Conservation (phyloP, 2,329 filamentous ascomycete species). For the Penicillium sp. region DNA sequence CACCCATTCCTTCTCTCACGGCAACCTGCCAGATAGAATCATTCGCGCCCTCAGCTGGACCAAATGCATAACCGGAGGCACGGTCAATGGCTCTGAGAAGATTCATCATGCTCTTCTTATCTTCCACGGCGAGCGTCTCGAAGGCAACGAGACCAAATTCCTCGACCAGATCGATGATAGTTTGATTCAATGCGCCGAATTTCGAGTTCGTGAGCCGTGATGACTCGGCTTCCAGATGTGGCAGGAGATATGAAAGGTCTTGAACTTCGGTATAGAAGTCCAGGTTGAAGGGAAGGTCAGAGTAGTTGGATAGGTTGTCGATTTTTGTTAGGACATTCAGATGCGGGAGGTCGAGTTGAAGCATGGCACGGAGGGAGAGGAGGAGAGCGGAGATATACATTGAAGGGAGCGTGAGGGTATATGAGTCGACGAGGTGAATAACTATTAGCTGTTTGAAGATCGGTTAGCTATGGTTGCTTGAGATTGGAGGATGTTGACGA, state of each 20-base stretch:
- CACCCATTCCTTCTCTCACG: conserved; percentile 65
- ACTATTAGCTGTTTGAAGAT: conserved; percentile 66
- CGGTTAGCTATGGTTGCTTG: conserved; percentile 4
- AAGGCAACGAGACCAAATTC: conserved; percentile 87
- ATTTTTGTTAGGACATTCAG: conserved; percentile 97
- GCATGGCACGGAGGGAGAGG: conserved; percentile 89
- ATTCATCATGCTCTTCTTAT: conserved; percentile 95
- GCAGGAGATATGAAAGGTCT: conserved; percentile 77
- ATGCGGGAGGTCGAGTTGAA: conserved; percentile 95
- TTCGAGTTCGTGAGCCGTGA: conserved; percentile 65
- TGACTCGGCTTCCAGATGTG: conserved; percentile 72
- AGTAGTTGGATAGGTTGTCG: conserved; percentile 82
- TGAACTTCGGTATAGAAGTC: conserved; percentile 98
- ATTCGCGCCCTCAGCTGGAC: conserved; percentile 82
- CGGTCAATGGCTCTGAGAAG: conserved; percentile 84
- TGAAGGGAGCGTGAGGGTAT: conserved; percentile 86
- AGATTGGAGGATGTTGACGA: conserved; percentile 32
- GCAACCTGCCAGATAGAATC: conserved; percentile 97
- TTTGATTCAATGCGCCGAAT: conserved; percentile 77
- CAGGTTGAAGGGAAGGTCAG: conserved; percentile 85
- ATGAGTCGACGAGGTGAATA: conserved; percentile 88
- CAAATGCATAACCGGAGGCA: conserved; percentile 89
- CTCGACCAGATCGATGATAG: conserved; percentile 79
- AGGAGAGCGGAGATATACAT: conserved; percentile 93
- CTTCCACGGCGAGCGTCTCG: conserved; percentile 90